These are phyloP conservation scores for Magnusiomyces paraingens DNA, from an alignment of 1,139 yeast genomes.

Conservation along the genomic window DNA sequence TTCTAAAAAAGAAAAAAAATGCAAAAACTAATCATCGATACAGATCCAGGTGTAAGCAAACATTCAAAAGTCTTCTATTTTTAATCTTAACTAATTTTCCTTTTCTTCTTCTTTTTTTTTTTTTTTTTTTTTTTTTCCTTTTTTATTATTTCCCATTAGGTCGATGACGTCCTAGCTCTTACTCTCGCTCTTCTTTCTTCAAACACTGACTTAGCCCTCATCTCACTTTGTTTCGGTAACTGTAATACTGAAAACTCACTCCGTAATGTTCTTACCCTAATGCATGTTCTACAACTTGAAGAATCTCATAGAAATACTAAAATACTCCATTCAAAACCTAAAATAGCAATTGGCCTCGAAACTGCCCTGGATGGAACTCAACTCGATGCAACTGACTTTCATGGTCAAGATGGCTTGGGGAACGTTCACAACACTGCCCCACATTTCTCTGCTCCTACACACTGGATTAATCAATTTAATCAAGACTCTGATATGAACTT, in stretches of 20 bases:
- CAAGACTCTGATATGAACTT: too few relatives aligned
- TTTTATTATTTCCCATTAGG: conserved; percentile 14
- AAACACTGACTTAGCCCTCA: conserved; percentile 31
- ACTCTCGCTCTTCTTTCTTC: conserved; percentile 33
- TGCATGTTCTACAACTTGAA: conserved; percentile 33
- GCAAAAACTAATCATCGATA: conserved; percentile 32
- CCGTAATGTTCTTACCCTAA: conserved; percentile 33
- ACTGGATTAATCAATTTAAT: conserved; percentile 27
- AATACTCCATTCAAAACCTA: conserved; percentile 21
- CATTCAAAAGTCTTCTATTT: neutral
- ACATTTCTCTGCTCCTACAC: conserved; percentile 31
- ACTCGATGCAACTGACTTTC: conserved; percentile 37
- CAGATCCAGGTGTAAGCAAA: conserved; percentile 36
- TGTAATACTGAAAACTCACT: conserved; percentile 34
- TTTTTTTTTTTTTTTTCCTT: neutral
- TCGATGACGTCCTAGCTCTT: conserved; percentile 38
- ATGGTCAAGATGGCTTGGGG: conserved; percentile 39
- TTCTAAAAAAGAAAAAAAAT: too few relatives aligned
- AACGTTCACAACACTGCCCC: conserved; percentile 35
- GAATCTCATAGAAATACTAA: conserved; percentile 16
- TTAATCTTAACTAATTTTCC: neutral
- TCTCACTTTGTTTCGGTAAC: conserved; percentile 39
- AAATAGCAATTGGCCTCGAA: conserved; percentile 33
- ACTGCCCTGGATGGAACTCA: conserved; percentile 30
- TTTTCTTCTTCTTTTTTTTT: neutral